Percentiles rank a stretch among this genome's conserved stretches.
Conservation (phyloP, 1,284 basidiomycete species). For the Malassezia slooffiae region DNA sequence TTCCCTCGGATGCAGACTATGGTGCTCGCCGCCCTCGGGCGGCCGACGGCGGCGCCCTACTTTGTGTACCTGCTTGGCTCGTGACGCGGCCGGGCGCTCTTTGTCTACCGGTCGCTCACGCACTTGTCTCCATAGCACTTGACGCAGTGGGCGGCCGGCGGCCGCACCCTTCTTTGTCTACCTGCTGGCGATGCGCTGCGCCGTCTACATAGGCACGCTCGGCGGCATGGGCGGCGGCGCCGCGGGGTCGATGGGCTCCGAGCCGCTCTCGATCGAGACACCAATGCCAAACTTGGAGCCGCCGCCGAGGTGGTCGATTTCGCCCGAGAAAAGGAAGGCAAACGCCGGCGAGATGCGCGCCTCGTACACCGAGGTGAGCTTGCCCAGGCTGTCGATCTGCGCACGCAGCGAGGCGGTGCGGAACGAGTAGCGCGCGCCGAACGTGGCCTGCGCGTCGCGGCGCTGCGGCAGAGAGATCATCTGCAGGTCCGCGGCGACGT, state of each 20-base stretch:
- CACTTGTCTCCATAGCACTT: neutral
- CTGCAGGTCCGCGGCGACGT: conserved; percentile 89
- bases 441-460: conserved; percentile 78
- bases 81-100: conserved; percentile 14
- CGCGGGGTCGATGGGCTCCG: conserved; percentile 35
- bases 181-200: neutral
- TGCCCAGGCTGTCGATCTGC: conserved; percentile 49
- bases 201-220: conserved; percentile 35
- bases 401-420: conserved; percentile 61
- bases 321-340: conserved; percentile 83
- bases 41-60: conserved; percentile 25
- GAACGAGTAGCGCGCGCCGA: conserved; percentile 94
- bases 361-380: conserved; percentile 86
- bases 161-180: neutral
- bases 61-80: conserved; percentile 37
- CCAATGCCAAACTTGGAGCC: conserved; percentile 89
- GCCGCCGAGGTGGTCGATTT: conserved; percentile 91
- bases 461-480: conserved; percentile 56
- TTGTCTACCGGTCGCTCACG: neutral
- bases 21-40: conserved; percentile 27
- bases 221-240: conserved; percentile 37
- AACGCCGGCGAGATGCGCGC: conserved; percentile 92
- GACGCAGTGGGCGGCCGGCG: neutral
- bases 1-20: conserved; percentile 37
- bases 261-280: conserved; percentile 73